These are phyloP conservation scores for Backusella macrospora DNA, from an alignment of 192 early-diverging fungal genomes.

Conservation along the genomic window DNA sequence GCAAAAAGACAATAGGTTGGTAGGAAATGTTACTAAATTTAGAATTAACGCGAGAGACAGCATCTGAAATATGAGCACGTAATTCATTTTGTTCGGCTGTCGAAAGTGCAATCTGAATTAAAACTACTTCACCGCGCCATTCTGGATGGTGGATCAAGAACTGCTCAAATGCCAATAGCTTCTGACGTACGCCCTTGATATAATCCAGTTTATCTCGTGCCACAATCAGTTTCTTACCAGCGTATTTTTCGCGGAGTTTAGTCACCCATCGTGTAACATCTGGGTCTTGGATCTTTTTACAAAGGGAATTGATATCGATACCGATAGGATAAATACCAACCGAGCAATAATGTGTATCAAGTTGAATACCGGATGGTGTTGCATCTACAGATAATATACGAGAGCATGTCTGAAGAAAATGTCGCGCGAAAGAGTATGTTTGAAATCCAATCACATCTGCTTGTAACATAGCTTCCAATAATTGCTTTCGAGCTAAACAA, in stretches of 20 bases:
- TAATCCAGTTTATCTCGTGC: constrained; percentile 96
- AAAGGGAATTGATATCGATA: constrained; percentile 79
- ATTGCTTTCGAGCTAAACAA: constrained; percentile 67
- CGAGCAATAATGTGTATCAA: constrained; percentile 77
- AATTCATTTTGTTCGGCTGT: constrained; percentile 91
- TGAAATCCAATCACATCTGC: constrained; percentile 91
- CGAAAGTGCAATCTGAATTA: constrained; percentile 94
- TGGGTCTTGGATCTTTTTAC: constrained; percentile 69
- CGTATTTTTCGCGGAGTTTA: constrained; percentile 82
- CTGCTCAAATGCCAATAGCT: constrained; percentile 89
- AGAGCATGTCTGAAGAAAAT: constrained; percentile 88
- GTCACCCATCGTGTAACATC: constrained; percentile 78
- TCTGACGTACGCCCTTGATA: constrained; percentile 95
- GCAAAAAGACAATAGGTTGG: constrained; percentile 86
- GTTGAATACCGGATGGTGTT: constrained; percentile 81
- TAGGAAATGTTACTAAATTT: constrained; percentile 89
- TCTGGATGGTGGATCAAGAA: constrained; percentile 89
- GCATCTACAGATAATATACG: constrained; percentile 88
- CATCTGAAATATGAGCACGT: constrained; percentile 84
- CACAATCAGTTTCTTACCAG: constrained; percentile 91
- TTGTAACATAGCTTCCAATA: constrained; percentile 90
- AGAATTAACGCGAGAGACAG: constrained; percentile 92
- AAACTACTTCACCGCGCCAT: constrained; percentile 87
- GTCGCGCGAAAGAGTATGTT: constrained; percentile 91
- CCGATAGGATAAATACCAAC: constrained; percentile 94